Conservation (phyloP, 75 land plant species). For the Isoetes taiwanensis region DNA sequence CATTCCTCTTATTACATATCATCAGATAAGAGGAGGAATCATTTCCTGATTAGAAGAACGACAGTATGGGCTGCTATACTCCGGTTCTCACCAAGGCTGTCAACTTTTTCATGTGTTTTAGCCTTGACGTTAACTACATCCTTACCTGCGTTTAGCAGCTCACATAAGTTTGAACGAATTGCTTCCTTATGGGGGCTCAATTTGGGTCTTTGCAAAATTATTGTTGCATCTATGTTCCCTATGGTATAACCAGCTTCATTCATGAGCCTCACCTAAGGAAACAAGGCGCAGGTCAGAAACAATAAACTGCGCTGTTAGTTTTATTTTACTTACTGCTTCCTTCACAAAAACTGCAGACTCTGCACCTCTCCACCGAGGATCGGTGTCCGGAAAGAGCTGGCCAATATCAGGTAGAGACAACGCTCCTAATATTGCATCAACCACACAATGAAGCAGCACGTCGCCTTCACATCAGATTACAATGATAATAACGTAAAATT, state of each 20-base stretch:
- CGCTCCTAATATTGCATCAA: slow-evolving; percentile 92
- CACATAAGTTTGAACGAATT: slow-evolving; percentile 65
- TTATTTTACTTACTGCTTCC: slow-evolving; percentile 89
- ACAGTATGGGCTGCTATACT: slow-evolving; percentile 95
- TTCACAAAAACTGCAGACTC: slow-evolving; percentile 67
- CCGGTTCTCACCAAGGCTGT: slow-evolving; percentile 85
- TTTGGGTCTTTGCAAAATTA: slow-evolving; percentile 91
- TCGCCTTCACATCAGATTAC: slow-evolving; percentile 40
- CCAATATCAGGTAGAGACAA: slow-evolving; percentile 88
- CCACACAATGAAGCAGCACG: slow-evolving; percentile 88
- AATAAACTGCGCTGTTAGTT: no score
- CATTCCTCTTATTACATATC: no score
- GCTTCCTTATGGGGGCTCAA: slow-evolving; percentile 89
- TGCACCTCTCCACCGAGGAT: slow-evolving; percentile 82
- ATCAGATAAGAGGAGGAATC: no score
- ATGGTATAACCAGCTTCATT: slow-evolving; percentile 85
- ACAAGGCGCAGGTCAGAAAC: no score
- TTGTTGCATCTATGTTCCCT: slow-evolving; percentile 86
- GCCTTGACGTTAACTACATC: slow-evolving; percentile 79
- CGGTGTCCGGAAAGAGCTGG: slow-evolving; percentile 79
- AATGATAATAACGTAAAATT: neutral
- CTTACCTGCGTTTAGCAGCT: slow-evolving; percentile 60
- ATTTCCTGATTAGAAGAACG: slow-evolving; percentile 74
- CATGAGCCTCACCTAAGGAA: slow-evolving; percentile 96
- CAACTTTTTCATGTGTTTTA: slow-evolving; percentile 94